A percentile compares a stretch with the other conserved stretches of the same genome.
These are phyloP conservation scores for Naumovozyma baii DNA, from an alignment of 805 yeast genomes.

Conservation along the genomic window DNA sequence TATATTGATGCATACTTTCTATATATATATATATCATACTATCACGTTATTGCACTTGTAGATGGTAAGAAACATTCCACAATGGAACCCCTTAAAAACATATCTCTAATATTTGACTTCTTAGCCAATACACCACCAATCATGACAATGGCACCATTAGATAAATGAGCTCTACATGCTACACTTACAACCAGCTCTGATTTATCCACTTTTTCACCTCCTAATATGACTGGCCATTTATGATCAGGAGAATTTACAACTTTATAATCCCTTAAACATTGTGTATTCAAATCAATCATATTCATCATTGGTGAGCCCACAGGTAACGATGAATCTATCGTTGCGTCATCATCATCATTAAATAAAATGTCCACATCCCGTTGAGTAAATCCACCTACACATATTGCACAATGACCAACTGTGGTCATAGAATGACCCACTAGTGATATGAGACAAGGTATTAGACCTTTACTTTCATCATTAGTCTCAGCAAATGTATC, in stretches of 20 bases:
- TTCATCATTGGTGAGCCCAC: slow-evolving; percentile 12
- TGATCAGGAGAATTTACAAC: background rate
- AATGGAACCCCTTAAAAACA: slow-evolving; percentile 22
- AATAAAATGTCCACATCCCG: slow-evolving; percentile 19
- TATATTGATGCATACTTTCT: too few species aligned
- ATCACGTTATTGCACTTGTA: slow-evolving; percentile 12
- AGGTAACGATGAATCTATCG: slow-evolving; percentile 1
- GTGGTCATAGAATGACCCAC: slow-evolving; percentile 23
- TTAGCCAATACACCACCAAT: slow-evolving; percentile 22
- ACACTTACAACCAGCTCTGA: background rate
- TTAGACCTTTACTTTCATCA: slow-evolving; percentile 6
- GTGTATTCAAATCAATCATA: slow-evolving; percentile 12
- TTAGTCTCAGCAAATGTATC: slow-evolving; percentile 7
- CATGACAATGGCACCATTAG: slow-evolving; percentile 11
- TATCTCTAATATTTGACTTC: slow-evolving; percentile 6
- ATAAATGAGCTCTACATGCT: background rate
- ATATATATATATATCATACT: background rate
- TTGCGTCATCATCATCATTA: slow-evolving; percentile 1
- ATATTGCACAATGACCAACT: slow-evolving; percentile 16
- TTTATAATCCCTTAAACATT: slow-evolving; percentile 9
- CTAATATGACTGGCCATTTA: background rate
- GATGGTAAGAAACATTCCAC: slow-evolving; percentile 19
- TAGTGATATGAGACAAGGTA: slow-evolving; percentile 12
- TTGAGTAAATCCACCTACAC: slow-evolving; percentile 26
- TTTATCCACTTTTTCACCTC: background rate